Evolutionary conservation across 495 filamentous ascomycete species (phyloP), one percentile per base, ranked within the genome.

Genomic region (Delitschia confertaspora): DNA sequence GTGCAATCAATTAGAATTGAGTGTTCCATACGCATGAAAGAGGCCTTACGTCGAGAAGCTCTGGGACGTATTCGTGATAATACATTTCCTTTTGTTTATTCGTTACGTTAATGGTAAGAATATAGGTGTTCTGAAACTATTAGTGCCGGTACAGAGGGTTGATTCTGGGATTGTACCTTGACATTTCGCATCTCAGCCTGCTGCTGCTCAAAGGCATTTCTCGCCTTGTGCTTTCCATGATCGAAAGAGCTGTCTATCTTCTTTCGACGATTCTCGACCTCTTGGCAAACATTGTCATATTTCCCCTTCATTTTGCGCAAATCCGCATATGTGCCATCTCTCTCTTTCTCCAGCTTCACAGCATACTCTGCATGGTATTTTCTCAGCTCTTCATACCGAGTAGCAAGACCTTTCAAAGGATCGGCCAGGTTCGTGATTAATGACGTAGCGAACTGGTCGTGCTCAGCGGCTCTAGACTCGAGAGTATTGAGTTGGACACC

Each of bases 81-180:
- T 95, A 95, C 59, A 79, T 86, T 61, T 93, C 85, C 66, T 95
- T 96, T 56, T 93, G 79, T 62, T 85, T 88, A 65, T 99, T 99
- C 26, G 89, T 88, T 31, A 95, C 83, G 58, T 89, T 91, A 68
- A 99, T 93, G 41, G 76, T 75, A 50, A 99, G 89, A 26, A 99
- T 68, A 56, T 99, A 99, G 1, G 85, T 87, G 57, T 96, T 99
- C 82, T 85, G 51, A 3, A 19, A 24, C 14, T 20, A 42, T 60
- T 44, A 62, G 58, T 53, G 0, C 22, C 6, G 34, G 16, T 11
- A n/a, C 7, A 24, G 9, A 38, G 29, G 4, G 17, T 10, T 43
- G 7, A 8, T 7, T 6, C 3, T 17, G 6, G 30, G 3, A 13
- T 47, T 39, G 21, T 58, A 72, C 80, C 70, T 99, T 99, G 57